Evolutionary conservation across 2,329 filamentous ascomycete genomes (phyloP).

Genomic region (Phyllachora maydis): DNA sequence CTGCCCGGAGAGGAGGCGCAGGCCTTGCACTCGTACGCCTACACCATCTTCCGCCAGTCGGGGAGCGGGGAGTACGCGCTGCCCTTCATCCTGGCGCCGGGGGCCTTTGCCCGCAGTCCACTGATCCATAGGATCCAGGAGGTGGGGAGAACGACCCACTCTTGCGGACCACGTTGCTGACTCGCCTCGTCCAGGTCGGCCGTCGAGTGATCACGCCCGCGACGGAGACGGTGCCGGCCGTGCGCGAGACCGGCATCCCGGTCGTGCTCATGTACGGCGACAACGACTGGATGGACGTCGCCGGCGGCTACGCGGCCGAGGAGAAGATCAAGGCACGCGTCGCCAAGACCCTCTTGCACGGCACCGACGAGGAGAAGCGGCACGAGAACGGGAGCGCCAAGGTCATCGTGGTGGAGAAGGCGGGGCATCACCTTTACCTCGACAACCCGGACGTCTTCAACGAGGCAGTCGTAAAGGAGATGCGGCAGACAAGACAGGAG

Average conservation of each 20-base stretch:
- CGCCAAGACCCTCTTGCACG: conserved; percentile 34
- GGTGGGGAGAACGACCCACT: too few relatives aligned
- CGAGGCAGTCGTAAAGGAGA: conserved; percentile 25
- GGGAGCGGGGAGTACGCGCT: conserved; percentile 90
- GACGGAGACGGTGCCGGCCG: conserved; percentile 10
- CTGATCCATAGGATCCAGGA: conserved; percentile 72
- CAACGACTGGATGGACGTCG: conserved; percentile 96
- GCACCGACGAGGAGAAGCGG: conserved; percentile 44
- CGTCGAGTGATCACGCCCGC: conserved; percentile 34
- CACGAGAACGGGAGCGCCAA: conserved; percentile 64
- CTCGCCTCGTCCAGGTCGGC: too few relatives aligned
- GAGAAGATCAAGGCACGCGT: conserved; percentile 57
- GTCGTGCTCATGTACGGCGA: conserved; percentile 93
- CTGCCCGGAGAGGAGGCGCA: conserved; percentile 62
- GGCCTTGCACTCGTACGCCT: conserved; percentile 80
- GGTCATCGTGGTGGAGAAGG: conserved; percentile 52
- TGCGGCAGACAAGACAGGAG: conserved; percentile 24
- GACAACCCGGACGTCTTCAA: conserved; percentile 40
- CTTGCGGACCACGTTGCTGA: too few relatives aligned
- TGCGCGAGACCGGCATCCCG: conserved; percentile 47
- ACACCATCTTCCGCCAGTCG: conserved; percentile 79
- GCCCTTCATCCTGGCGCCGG: conserved; percentile 79
- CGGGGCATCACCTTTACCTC: conserved; percentile 38
- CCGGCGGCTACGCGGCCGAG: conserved; percentile 61
- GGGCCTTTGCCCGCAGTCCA: conserved; percentile 75